Evolutionary conservation across 2,329 filamentous ascomycete species (phyloP), one percentile per base, ranked within the genome.

Genomic region (Didymosphaeria variabile): DNA sequence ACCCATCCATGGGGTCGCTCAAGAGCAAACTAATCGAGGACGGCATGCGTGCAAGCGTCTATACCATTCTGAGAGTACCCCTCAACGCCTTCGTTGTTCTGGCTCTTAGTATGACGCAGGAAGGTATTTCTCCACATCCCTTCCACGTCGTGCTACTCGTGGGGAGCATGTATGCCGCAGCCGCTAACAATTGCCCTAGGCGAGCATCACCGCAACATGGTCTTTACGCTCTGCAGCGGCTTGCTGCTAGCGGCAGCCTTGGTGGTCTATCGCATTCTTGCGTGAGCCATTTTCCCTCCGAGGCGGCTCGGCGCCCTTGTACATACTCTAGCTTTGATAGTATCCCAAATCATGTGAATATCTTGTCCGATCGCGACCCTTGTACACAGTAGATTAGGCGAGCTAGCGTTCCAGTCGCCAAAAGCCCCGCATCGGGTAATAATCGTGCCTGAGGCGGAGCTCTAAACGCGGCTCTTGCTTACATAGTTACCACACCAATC

Each of bases 11-110:
- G 71, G 83, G 81, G 0, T 83, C 83, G 52, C 68, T 88, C 57
- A 88, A 88, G 72, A 83, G 84, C 7, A 76, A 79, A 40, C 73
- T 86, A 5, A 80, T 88, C n/a, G 81, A 85, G 1, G 86, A 89
- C 68, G 80, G 80, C 2, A 78, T 82, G 26, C 79, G 87, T 46
- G 85, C 83, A 3, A 82, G 81, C 46, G 80, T 88, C 17, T 89
- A 89, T 70, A 84, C 84, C 17, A 76, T 87, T 55, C 76, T 89
- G 69, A 81, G 87, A 32, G 79, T 89, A 15, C 87, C 87, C 12
- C 74, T 89, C 62, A 89, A 88, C 68, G 70, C 68, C 12, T 76
- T 76, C 56, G 73, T 75, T 7, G 73, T 75, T 42, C 64, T 76
- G 42, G 72, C 73, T 13, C 56, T 76, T 38, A 75, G 72, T 57